phyloP scores from a whole-genome alignment of 257 asterid genomes.

The Lithospermum erythrorhizon region DNA sequence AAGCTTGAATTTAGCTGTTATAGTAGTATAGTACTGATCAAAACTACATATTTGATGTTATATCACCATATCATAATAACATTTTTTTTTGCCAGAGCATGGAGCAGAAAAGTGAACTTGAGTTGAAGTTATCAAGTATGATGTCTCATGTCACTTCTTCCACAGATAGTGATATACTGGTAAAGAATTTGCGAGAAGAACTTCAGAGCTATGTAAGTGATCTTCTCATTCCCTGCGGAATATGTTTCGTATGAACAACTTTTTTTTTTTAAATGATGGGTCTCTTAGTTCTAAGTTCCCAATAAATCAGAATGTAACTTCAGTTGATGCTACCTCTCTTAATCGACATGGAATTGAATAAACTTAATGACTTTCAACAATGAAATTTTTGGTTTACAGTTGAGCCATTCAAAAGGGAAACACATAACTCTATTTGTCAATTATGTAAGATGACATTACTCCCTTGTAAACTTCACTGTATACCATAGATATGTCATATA shows the following conservation, averaged over 20 bases:
- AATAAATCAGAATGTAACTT: too few relatives aligned
- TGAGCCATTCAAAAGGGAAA: not conserved
- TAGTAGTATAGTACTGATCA: not conserved
- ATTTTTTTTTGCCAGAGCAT: constrained; percentile 42
- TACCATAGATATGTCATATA: too few relatives aligned
- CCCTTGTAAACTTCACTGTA: too few relatives aligned
- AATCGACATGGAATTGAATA: not conserved
- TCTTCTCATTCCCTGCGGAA: constrained; percentile 6
- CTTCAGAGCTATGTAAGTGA: constrained; percentile 72
- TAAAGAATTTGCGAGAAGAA: constrained; percentile 89
- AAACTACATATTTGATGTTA: not conserved
- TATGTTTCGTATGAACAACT: constrained; percentile 2
- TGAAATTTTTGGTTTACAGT: not conserved
- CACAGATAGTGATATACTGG: constrained; percentile 48
- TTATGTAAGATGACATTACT: too few relatives aligned
- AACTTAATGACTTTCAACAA: not conserved
- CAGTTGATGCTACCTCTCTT: not conserved
- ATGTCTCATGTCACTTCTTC: constrained; percentile 45
- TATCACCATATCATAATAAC: constrained; percentile 15
- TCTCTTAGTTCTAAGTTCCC: not conserved
- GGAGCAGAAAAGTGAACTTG: constrained; percentile 59
- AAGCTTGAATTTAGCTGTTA: not conserved
- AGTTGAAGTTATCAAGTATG: constrained; percentile 39
- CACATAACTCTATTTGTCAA: too few relatives aligned
- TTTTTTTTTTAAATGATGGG: constrained; percentile 4